phyloP scores from a whole-genome alignment of 1,284 basidiomycete species.

The Phaffia rhodozyma region DNA sequence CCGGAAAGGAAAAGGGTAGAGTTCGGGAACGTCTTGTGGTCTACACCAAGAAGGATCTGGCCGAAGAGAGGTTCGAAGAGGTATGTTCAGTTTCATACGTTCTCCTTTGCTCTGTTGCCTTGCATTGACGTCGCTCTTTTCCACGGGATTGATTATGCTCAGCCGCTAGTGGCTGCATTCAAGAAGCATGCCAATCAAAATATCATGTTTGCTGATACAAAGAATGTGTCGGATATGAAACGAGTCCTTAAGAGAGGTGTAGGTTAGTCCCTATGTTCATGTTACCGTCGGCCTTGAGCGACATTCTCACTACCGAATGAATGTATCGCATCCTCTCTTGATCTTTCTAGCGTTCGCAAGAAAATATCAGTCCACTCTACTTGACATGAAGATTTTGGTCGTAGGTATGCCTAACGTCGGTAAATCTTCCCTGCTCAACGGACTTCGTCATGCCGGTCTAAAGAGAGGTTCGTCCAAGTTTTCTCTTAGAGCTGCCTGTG shows the following conservation, averaged over 20 bases:
- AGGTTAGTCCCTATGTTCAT: constrained; percentile 25
- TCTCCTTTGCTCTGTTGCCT: not conserved
- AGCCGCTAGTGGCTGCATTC: constrained; percentile 40
- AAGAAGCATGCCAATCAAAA: constrained; percentile 35
- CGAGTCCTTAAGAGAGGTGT: constrained; percentile 37
- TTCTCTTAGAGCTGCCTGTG: not conserved
- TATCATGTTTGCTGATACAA: constrained; percentile 42
- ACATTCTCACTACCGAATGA: not conserved
- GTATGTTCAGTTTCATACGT: constrained; percentile 38
- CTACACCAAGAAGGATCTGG: constrained; percentile 85
- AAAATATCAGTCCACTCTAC: constrained; percentile 46
- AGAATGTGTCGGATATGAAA: constrained; percentile 37
- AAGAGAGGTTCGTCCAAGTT: constrained; percentile 54
- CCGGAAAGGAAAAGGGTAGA: constrained; percentile 31
- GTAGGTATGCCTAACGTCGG: constrained; percentile 99
- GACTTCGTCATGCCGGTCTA: constrained; percentile 77
- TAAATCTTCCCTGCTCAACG: constrained; percentile 87
- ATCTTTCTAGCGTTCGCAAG: constrained; percentile 54
- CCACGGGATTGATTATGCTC: constrained; percentile 6
- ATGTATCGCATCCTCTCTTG: not conserved
- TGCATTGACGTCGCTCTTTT: not conserved
- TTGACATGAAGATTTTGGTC: constrained; percentile 73
- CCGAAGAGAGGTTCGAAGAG: constrained; percentile 69
- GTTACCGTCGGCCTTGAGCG: not conserved
- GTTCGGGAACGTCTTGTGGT: constrained; percentile 69